Percentiles rank a stretch among this genome's conserved stretches.
Evolutionary conservation across 495 filamentous ascomycete genomes (phyloP).

Genomic region (Saxophila tyrrhenica): DNA sequence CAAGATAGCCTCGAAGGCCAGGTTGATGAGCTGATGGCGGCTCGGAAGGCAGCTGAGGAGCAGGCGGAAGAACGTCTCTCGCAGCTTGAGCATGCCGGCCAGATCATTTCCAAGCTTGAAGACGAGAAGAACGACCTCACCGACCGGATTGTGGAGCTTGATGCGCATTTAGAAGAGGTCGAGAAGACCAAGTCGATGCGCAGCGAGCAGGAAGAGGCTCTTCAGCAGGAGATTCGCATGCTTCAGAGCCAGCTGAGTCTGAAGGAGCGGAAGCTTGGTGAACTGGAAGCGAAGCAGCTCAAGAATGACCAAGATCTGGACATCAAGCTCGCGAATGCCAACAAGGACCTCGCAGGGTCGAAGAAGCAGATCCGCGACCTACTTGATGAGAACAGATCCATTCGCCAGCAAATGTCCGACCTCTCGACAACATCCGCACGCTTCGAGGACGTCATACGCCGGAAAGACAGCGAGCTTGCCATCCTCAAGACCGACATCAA

Average conservation of each 20-base stretch:
- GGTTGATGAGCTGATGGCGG: slow-evolving; percentile 75
- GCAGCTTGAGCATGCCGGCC: slow-evolving; percentile 83
- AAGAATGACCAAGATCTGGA: slow-evolving; percentile 85
- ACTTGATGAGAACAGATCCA: slow-evolving; percentile 66
- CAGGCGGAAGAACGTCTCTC: slow-evolving; percentile 65
- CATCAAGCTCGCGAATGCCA: slow-evolving; percentile 67
- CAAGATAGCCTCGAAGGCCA: slow-evolving; percentile 91
- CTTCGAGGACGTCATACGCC: slow-evolving; percentile 83
- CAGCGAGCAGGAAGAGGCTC: slow-evolving; percentile 56
- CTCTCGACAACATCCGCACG: slow-evolving; percentile 83
- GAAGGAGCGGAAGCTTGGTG: slow-evolving; percentile 82
- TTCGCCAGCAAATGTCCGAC: slow-evolving; percentile 75
- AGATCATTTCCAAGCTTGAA: slow-evolving; percentile 74
- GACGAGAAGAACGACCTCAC: slow-evolving; percentile 67
- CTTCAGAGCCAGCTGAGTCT: slow-evolving; percentile 80
- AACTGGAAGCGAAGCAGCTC: slow-evolving; percentile 72
- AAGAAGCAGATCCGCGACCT: slow-evolving; percentile 64
- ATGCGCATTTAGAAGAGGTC: slow-evolving; percentile 54
- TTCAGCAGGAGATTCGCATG: slow-evolving; percentile 78
- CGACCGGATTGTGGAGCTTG: slow-evolving; percentile 52
- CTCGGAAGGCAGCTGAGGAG: slow-evolving; percentile 81
- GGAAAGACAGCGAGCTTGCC: slow-evolving; percentile 87
- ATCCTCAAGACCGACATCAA: slow-evolving; percentile 74
- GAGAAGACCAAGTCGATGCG: slow-evolving; percentile 55
- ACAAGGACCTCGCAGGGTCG: slow-evolving; percentile 67